Conservation (phyloP, 2,329 filamentous ascomycete species). For the Neofusicoccum sp. region DNA sequence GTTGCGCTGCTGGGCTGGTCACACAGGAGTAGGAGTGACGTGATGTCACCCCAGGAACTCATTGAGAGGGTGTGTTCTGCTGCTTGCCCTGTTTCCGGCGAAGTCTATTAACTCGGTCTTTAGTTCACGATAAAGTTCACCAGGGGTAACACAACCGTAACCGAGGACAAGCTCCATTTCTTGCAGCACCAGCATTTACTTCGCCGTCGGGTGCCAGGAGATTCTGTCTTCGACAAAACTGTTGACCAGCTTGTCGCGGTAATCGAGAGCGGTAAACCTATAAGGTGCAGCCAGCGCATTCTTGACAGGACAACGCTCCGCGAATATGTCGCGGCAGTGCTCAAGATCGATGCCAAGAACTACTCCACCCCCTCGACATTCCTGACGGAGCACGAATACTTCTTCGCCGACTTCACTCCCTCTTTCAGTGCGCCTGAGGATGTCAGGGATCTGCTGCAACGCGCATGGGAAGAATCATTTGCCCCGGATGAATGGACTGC, state of each 20-base stretch:
- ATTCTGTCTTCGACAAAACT: slow-evolving; percentile 40
- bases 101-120: background rate
- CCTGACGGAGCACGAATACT: slow-evolving; percentile 54
- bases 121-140: slow-evolving; percentile 86
- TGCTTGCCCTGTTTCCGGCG: too few relatives aligned
- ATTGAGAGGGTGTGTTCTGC: slow-evolving; percentile 59
- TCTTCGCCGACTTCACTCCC: slow-evolving; percentile 45
- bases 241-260: slow-evolving; percentile 32
- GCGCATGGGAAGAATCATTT: background rate
- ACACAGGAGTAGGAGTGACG: slow-evolving; percentile 64
- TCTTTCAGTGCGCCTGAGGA: background rate
- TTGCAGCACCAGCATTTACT: slow-evolving; percentile 68
- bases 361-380: slow-evolving; percentile 58
- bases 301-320: slow-evolving; percentile 27
- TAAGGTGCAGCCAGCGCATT: slow-evolving; percentile 19
- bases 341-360: slow-evolving; percentile 52
- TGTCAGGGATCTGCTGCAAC: background rate
- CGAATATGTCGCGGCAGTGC: slow-evolving; percentile 50
- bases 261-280: slow-evolving; percentile 22
- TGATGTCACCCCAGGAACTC: slow-evolving; percentile 70
- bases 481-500: background rate
- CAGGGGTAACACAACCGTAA: slow-evolving; percentile 82
- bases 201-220: slow-evolving; percentile 46
- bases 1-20: slow-evolving; percentile 83
- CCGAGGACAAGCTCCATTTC: slow-evolving; percentile 74